A percentile compares a stretch with the other conserved stretches of the same genome.
These are phyloP conservation scores for Diaporthe eres DNA, from an alignment of 2,329 filamentous ascomycete genomes.

Conservation along the genomic window DNA sequence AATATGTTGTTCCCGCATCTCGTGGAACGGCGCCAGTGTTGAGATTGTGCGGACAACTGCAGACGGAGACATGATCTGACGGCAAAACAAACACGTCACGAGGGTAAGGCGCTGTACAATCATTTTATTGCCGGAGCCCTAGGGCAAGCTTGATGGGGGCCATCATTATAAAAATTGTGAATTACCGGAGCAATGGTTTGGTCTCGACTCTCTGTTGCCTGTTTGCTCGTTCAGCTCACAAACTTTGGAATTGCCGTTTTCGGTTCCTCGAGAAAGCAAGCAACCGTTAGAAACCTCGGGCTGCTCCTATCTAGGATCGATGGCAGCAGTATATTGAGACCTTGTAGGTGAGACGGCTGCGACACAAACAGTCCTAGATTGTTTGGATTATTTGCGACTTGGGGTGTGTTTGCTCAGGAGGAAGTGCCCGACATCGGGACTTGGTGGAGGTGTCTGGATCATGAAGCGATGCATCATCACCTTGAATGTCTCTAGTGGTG, in stretches of 20 bases:
- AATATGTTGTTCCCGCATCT: background rate
- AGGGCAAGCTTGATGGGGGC: rapidly evolving
- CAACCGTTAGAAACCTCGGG: background rate
- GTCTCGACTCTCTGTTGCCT: background rate
- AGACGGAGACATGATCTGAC: background rate
- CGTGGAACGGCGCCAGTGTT: background rate
- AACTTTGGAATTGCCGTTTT: background rate
- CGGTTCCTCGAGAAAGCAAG: background rate
- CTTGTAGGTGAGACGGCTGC: background rate
- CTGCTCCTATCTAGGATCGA: background rate
- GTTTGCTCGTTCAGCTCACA: background rate
- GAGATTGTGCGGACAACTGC: background rate
- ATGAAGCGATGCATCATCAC: background rate
- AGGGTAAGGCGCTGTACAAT: background rate
- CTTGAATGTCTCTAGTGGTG: background rate
- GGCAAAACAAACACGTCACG: background rate
- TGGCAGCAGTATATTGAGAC: background rate
- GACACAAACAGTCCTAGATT: background rate
- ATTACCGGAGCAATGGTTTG: background rate
- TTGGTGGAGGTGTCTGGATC: background rate
- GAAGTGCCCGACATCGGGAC: background rate
- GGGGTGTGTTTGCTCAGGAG: background rate
- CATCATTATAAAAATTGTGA: background rate
- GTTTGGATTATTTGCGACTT: background rate
- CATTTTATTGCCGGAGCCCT: background rate